phyloP scores from a whole-genome alignment of 73 alveolate species.

The Tetrahymena elliotti region DNA sequence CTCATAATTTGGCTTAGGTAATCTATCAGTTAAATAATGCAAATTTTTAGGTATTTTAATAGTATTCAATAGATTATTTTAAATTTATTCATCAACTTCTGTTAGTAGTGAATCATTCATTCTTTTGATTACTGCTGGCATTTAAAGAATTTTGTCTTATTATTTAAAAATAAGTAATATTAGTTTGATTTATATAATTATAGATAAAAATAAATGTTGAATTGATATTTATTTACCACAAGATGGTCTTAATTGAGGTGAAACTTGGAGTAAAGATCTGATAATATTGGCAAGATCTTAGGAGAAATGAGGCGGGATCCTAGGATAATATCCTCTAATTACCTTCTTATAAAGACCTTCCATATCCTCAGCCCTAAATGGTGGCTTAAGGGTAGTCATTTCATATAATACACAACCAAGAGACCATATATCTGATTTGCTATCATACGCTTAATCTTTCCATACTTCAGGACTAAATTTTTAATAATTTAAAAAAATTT shows the following conservation, averaged over 20 bases:
- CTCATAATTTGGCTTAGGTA: conserved; percentile 60
- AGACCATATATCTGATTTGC: conserved; percentile 71
- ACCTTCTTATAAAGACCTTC: conserved; percentile 68
- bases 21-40: conserved; percentile 51
- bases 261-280: conserved; percentile 43
- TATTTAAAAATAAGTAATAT: conserved; percentile 1
- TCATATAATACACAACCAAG: conserved; percentile 70
- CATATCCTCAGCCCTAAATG: conserved; percentile 74
- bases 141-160: conserved; percentile 40
- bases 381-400: conserved; percentile 62
- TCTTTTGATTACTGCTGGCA: conserved; percentile 49
- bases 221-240: conserved; percentile 51
- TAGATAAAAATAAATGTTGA: not conserved
- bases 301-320: conserved; percentile 52
- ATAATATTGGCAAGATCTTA: conserved; percentile 60
- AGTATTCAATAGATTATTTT: conserved; percentile 53
- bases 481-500: not conserved
- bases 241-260: conserved; percentile 62
- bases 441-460: conserved; percentile 61
- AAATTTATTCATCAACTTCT: conserved; percentile 38
- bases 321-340: conserved; percentile 64
- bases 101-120: conserved; percentile 34
- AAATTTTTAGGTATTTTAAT: conserved; percentile 62
- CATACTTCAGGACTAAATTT: conserved; percentile 44
- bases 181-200: too few species aligned